A percentile compares a stretch with the other conserved stretches of the same genome.
Evolutionary conservation across 208 protist species (phyloP).

Genomic region (Entamoeba histolytica): DNA sequence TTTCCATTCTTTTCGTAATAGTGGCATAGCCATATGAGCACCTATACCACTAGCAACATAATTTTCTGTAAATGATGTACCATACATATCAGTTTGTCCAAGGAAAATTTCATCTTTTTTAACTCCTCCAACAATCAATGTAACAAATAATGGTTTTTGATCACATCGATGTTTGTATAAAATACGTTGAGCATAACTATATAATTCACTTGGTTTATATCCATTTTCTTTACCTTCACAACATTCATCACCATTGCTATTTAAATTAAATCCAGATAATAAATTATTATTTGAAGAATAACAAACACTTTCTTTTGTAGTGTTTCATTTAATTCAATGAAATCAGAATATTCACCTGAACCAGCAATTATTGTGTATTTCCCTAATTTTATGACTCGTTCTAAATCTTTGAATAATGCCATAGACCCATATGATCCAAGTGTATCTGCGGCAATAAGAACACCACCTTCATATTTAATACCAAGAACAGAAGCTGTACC

Average conservation of each 20-base stretch:
- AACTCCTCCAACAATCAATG: constrained; percentile 64
- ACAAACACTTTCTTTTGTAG: not conserved
- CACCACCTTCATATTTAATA: not conserved
- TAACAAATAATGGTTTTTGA: constrained; percentile 75
- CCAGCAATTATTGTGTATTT: not conserved
- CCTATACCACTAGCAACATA: constrained; percentile 74
- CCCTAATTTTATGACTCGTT: not conserved
- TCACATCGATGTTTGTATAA: constrained; percentile 71
- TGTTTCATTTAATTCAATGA: not conserved
- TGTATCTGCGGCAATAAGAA: not conserved
- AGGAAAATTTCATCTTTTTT: constrained; percentile 45
- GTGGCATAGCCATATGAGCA: constrained; percentile 65
- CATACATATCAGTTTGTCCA: constrained; percentile 67
- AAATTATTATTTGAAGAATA: too few species aligned
- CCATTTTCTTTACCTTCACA: not conserved
- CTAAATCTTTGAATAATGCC: not conserved
- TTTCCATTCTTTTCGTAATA: constrained; percentile 53
- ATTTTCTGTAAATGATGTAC: constrained; percentile 65
- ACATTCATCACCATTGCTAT: not conserved
- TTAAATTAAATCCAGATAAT: too few species aligned
- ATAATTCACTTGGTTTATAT: not conserved
- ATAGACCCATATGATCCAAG: not conserved
- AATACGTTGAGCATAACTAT: not conserved
- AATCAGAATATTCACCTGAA: not conserved
- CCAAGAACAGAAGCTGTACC: not conserved